These are phyloP conservation scores for Venturia carpophila DNA, from an alignment of 2,329 filamentous ascomycete species.

Conservation along the genomic window DNA sequence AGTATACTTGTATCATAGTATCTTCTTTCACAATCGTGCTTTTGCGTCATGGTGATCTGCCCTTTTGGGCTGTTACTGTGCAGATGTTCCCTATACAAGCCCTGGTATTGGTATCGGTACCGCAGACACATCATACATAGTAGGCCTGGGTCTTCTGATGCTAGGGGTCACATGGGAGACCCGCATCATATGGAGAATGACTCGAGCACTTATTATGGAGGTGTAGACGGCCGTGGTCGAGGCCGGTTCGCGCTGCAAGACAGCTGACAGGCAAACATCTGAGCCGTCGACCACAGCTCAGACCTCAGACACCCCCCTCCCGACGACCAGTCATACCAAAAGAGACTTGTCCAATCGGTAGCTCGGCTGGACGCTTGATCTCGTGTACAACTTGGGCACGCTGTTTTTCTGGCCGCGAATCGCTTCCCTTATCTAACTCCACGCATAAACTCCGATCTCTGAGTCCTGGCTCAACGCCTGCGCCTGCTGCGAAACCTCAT, in stretches of 20 bases:
- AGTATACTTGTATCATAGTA: too few species aligned
- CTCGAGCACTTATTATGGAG: neutral
- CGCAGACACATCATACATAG: too few species aligned
- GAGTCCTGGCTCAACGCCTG: neutral
- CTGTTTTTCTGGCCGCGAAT: neutral
- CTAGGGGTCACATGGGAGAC: neutral
- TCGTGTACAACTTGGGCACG: neutral
- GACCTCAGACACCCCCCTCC: neutral
- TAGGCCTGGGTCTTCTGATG: neutral
- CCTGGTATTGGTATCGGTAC: neutral
- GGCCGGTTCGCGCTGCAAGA: constrained; percentile 8
- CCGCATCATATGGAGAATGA: neutral
- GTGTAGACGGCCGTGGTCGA: neutral
- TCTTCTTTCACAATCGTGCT: neutral
- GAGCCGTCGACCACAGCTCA: neutral
- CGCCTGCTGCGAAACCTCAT: constrained; percentile 11
- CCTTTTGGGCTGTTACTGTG: neutral
- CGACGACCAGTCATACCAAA: neutral
- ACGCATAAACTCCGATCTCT: constrained; percentile 6
- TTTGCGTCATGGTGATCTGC: constrained; percentile 1
- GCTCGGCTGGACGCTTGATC: neutral
- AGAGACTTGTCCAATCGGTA: neutral
- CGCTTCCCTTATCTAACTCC: constrained; percentile 9
- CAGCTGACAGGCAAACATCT: neutral
- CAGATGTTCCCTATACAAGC: too few species aligned